phyloP scores from a whole-genome alignment of 148 eudicot species.

The Persicaria tinctoria region DNA sequence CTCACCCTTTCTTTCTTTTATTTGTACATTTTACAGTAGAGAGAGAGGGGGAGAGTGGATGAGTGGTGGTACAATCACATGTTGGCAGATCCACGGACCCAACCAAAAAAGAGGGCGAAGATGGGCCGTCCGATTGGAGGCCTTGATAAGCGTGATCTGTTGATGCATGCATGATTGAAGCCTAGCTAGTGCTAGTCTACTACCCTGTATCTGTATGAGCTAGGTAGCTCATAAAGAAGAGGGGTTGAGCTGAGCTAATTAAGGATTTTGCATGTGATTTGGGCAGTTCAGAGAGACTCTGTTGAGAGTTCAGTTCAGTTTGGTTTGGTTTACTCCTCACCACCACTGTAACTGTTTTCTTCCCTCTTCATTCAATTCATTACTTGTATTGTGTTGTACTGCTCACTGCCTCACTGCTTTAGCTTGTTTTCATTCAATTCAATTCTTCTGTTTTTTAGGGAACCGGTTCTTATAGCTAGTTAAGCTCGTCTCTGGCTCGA shows the following conservation, averaged over 20 bases:
- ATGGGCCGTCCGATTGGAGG: not conserved
- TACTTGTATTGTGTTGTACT: not conserved
- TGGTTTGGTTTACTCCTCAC: not conserved
- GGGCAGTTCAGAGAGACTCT: not conserved
- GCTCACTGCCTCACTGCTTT: not conserved
- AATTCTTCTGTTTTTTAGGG: too few species aligned
- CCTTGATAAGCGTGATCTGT: slow-evolving; percentile 6
- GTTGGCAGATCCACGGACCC: not conserved
- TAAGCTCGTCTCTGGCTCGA: too few species aligned
- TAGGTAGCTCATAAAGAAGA: too few species aligned
- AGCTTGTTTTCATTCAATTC: too few species aligned
- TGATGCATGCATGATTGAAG: slow-evolving; percentile 11
- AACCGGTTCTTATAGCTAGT: too few species aligned
- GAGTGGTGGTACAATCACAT: not conserved
- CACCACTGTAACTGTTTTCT: not conserved
- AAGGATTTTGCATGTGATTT: slow-evolving; percentile 6
- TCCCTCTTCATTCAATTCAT: not conserved
- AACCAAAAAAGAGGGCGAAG: not conserved
- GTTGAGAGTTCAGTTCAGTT: not conserved
- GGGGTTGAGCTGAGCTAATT: too few species aligned
- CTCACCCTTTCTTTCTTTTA: too few species aligned
- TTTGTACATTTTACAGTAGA: not conserved
- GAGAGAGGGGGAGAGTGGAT: not conserved
- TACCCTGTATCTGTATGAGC: not conserved
- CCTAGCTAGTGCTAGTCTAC: not conserved